Evolutionary conservation across 2,329 filamentous ascomycete genomes (phyloP).

Genomic region (Parasarocladium wereldwijsianum): DNA sequence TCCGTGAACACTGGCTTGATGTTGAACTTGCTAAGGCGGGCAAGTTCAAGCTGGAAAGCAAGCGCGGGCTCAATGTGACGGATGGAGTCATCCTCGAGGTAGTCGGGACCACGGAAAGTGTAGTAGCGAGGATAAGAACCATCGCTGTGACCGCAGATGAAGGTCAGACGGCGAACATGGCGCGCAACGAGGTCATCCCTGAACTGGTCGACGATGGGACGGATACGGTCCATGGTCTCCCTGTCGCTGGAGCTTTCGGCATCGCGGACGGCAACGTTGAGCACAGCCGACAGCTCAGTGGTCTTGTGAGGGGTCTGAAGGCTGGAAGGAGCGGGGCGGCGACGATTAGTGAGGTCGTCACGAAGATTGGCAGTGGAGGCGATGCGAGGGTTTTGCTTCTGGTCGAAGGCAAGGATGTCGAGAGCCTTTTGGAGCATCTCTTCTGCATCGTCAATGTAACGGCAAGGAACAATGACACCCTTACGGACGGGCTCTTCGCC

Average conservation of each 20-base stretch:
- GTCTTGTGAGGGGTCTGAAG: constrained; percentile 10
- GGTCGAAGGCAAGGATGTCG: constrained; percentile 56
- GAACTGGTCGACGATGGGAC: constrained; percentile 60
- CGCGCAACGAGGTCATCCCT: constrained; percentile 72
- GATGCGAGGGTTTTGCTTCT: constrained; percentile 40
- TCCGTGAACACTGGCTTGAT: constrained; percentile 98
- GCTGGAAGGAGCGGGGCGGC: constrained; percentile 28
- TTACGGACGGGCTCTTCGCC: constrained; percentile 69
- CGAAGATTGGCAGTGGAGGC: constrained; percentile 35
- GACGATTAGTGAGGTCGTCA: constrained; percentile 60
- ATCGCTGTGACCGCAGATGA: constrained; percentile 90
- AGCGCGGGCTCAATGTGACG: constrained; percentile 93
- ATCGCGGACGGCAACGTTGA: constrained; percentile 85
- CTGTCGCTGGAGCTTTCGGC: constrained; percentile 70
- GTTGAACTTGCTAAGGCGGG: constrained; percentile 87
- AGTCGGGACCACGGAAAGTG: constrained; percentile 88
- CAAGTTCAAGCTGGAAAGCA: constrained; percentile 96
- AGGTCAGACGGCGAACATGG: constrained; percentile 78
- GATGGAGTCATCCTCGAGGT: constrained; percentile 85
- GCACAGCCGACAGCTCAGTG: constrained; percentile 72
- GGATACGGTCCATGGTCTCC: constrained; percentile 64
- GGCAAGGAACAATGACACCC: constrained; percentile 87
- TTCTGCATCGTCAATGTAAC: constrained; percentile 87
- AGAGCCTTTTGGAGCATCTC: constrained; percentile 74
- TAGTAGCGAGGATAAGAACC: constrained; percentile 94